A percentile compares a stretch with the other conserved stretches of the same genome.
Evolutionary conservation across 805 yeast species (phyloP).

Genomic region (Ogataea angusta): DNA sequence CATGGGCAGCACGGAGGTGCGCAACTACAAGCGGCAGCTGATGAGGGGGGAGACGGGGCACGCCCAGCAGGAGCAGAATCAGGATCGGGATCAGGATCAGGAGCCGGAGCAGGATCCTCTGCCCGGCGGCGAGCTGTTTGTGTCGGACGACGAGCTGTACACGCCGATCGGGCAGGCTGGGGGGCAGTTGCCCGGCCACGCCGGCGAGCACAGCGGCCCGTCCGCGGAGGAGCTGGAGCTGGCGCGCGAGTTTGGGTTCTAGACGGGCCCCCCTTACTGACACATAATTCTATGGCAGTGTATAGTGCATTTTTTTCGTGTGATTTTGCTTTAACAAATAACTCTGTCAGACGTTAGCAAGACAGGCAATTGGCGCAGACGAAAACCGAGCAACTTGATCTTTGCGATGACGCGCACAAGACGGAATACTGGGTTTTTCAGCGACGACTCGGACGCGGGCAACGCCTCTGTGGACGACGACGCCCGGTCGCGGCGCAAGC

Average conservation of each 20-base stretch:
- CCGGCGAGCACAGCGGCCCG: slow-evolving; percentile 26
- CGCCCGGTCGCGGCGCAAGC: slow-evolving; percentile 1
- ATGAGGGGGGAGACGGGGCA: slow-evolving; percentile 36
- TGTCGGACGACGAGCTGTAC: slow-evolving; percentile 20
- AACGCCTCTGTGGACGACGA: background rate
- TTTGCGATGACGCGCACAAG: slow-evolving; percentile 7
- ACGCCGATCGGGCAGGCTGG: slow-evolving; percentile 3
- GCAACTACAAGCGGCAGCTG: slow-evolving; percentile 38
- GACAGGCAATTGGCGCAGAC: background rate
- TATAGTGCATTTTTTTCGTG: slow-evolving; percentile 1
- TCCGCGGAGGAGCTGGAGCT: slow-evolving; percentile 27
- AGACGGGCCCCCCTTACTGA: background rate
- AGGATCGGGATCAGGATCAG: too few species aligned
- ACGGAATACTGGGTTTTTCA: slow-evolving; percentile 2
- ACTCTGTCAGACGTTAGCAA: background rate
- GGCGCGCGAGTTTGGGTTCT: slow-evolving; percentile 9
- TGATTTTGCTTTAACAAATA: slow-evolving; percentile 3
- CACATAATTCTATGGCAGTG: slow-evolving; percentile 6
- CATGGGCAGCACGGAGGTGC: slow-evolving; percentile 42
- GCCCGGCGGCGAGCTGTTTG: slow-evolving; percentile 2
- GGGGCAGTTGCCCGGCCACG: slow-evolving; percentile 12
- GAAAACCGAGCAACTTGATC: background rate
- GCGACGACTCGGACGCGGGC: slow-evolving; percentile 1
- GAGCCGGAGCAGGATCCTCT: too few species aligned
- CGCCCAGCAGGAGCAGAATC: too few species aligned